Base-by-base conservation (phyloP, 2,329 filamentous ascomycete genomes). In the Stachybotrys chlorohalonatus region DNA sequence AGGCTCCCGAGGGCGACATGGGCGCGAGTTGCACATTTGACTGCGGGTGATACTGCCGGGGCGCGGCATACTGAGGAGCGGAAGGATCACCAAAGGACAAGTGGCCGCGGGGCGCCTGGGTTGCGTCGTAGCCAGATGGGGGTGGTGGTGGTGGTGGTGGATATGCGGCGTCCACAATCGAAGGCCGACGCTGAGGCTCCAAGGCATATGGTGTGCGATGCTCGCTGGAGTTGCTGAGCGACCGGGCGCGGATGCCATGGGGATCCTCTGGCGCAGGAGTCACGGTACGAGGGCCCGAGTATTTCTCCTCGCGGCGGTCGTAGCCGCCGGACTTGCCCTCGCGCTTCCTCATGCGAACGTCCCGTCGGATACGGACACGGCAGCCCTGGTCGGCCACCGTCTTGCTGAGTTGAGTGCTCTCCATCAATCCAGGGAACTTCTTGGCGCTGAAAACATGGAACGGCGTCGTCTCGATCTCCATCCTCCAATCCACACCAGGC, bases 311-410 rank as follows among this genome's bases (percentile, higher is more conserved):
- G 24, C 87, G 83, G 60, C 83, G 81, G 6, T 75, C 73, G 52
- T 75, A 76, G 51, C 75, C 74, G 49, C 75, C 75, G 11, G 77
- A 73, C 73, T 93, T 92, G 57, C 81, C 81, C 57, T 90, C 88
- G 45, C 90, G 85, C 66, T 90, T 86, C 71, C 91, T 85, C 89
- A 96, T 95, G 55, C 91, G 85, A 7, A 95, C 90, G 72, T 97
- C 94, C 59, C 94, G 89, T 55, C 94, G 84, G 64, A 99, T 99
- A 49, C 94, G 87, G 31, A 99, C 94, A 61, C 93, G 90, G 70
- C 94, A 97, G 56, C 94, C 94, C 72, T 99, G 94, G 70, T 99
- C 93, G 16, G 93, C 92, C 48, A 99, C 91, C 42, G 90, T 87
- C 58, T 92, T 87, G 72, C 92, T 96, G 52, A 97, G 77, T 11